Base-by-base conservation (phyloP, 1,139 yeast genomes). In the Geotrichum macrosporum region DNA sequence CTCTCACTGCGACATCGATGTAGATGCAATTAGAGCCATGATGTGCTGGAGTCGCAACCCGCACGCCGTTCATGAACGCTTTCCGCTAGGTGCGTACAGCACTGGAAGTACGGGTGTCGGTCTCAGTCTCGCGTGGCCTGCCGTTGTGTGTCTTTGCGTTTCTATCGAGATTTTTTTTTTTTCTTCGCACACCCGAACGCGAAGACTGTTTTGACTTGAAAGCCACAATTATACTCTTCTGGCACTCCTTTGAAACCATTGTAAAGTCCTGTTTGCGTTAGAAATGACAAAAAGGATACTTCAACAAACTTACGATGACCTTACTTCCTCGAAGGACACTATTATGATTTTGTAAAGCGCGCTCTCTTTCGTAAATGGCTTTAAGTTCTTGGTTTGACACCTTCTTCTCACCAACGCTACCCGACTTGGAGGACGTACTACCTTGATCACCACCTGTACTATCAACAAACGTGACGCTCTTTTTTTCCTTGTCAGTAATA, bases 311-410 rank as follows among this genome's bases (percentile, higher is more conserved):
- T 40, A 40, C 87, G 33, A 84, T 59, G 13, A 48, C 54, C 52
- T 88, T 88, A 18, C 77, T 65, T 1, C 97, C 97, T 58, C 92
- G 78, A 53, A 89, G 73, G 1, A 82, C 81, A 13, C 84, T 78
- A 63, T 86, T 85, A 63, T 87, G 96, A 65, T 88, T 86, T 44
- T 81, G 69, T 26, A 87, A 69, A 35, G 76, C 78, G 50, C 84
- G 72, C 66, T 88, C 96, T 55, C 76, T 74, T 22, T 69, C 64
- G 47, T 75, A 63, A 5, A 84, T 74, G 45, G 78, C 69, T 22
- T 71, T 73, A 54, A 84, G 63, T 46, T 75, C 75, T 1, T 84
- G 81, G 60, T 82, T 21, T 10, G 41, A 21, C 5, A 15, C 24
- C 13, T 21, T 26, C 19, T 39, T 39, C 19, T 37, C 41, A 5